Evolutionary conservation across 768 basidiomycete species (phyloP).

Genomic region (Russula sp.): DNA sequence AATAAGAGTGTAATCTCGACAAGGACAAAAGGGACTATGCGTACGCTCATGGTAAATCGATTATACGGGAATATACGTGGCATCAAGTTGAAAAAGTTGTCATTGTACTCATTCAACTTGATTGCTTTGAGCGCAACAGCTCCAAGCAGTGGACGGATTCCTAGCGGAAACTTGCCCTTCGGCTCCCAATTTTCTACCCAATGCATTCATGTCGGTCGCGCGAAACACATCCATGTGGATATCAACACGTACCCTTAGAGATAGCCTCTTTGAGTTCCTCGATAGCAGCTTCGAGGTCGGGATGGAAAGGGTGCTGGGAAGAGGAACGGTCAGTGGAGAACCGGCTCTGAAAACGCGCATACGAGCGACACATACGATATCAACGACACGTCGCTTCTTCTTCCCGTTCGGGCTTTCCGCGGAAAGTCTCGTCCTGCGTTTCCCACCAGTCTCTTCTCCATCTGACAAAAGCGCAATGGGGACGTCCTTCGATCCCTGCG

Average conservation of each 20-base stretch:
- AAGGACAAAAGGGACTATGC: constrained; percentile 25
- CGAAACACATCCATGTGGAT: background rate
- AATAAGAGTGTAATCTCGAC: background rate
- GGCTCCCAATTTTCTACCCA: constrained; percentile 61
- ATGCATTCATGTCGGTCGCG: background rate
- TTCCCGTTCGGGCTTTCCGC: constrained; percentile 32
- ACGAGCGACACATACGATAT: constrained; percentile 39
- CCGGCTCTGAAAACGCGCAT: background rate
- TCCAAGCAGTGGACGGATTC: constrained; percentile 65
- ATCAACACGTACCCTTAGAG: constrained; percentile 39
- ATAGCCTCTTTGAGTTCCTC: constrained; percentile 56
- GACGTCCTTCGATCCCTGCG: constrained; percentile 42
- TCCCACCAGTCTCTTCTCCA: constrained; percentile 27
- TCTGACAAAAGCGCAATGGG: constrained; percentile 43
- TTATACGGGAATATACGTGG: constrained; percentile 90
- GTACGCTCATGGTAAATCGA: constrained; percentile 83
- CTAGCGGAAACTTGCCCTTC: constrained; percentile 86
- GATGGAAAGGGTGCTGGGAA: constrained; percentile 57
- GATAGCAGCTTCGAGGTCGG: constrained; percentile 55
- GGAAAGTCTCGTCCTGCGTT: constrained; percentile 8
- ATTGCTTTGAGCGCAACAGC: constrained; percentile 72
- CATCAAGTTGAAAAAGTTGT: constrained; percentile 86
- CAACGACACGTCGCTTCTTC: constrained; percentile 66
- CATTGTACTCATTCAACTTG: constrained; percentile 81
- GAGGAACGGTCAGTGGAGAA: background rate